These are phyloP conservation scores for Solanum lycopersicoides DNA, from an alignment of 257 asterid genomes.

Conservation along the genomic window DNA sequence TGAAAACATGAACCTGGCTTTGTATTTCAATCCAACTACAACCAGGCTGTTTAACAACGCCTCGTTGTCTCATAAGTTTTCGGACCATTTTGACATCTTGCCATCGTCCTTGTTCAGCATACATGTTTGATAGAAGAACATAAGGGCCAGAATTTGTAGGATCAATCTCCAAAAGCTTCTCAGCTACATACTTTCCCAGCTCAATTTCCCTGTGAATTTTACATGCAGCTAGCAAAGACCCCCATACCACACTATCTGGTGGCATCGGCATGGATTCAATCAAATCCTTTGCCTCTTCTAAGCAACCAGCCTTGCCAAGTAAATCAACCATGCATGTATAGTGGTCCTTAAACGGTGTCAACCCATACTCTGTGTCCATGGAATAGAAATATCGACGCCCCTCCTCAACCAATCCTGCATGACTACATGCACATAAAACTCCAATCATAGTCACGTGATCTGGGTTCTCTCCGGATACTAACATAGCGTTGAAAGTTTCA, in stretches of 20 bases:
- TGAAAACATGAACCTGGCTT: slow-evolving; percentile 3
- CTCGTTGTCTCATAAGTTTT: background rate
- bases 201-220: slow-evolving; percentile 3
- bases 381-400: slow-evolving; percentile 1
- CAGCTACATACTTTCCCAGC: slow-evolving; percentile 5
- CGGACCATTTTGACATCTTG: background rate
- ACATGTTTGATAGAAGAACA: slow-evolving; percentile 6
- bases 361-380: background rate
- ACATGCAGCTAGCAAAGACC: slow-evolving; percentile 5
- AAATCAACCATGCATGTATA: slow-evolving; percentile 4
- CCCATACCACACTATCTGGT: slow-evolving; percentile 6
- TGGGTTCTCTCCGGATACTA: background rate
- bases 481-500: slow-evolving; percentile 1
- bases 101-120: slow-evolving; percentile 1
- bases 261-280: slow-evolving; percentile 7
- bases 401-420: slow-evolving; percentile 5
- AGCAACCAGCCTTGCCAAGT: slow-evolving; percentile 7
- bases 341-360: slow-evolving; percentile 2
- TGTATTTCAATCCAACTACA: slow-evolving; percentile 10
- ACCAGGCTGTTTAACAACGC: slow-evolving; percentile 10
- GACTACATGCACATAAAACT: slow-evolving; percentile 9
- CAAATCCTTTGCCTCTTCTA: slow-evolving; percentile 2
- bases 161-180: slow-evolving; percentile 7
- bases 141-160: slow-evolving; percentile 8
- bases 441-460: slow-evolving; percentile 6